Evolutionary conservation across 208 protist species (phyloP), one percentile per base, ranked within the genome.

Genomic region (Trypanosoma mega): DNA sequence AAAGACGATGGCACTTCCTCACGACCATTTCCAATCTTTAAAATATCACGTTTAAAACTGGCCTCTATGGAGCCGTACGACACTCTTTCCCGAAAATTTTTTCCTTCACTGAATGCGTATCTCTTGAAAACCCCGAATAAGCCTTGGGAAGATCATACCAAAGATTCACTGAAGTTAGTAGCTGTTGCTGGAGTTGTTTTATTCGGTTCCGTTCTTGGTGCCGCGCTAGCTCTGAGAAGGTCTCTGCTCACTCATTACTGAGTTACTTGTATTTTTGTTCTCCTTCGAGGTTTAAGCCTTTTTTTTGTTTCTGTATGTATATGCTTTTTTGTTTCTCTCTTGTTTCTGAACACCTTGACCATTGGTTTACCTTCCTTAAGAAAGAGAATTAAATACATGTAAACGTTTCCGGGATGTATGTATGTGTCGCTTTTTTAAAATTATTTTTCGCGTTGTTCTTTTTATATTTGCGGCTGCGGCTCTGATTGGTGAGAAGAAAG

Each of bases 21-120:
- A 51, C 7, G n/a, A 18, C 8, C 41, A 3, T n/a, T 52, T 59
- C 61, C 68, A 21, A 47, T 71, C 21, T 67, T 82, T 50, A 82
- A 82, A 61, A 63, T 27, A 33, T 58, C 41, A 20, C 43, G 57
- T 26, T 46, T 77, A 21, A 36, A 53, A 11, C 65, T 68, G 23
- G 29, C 62, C 7, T 53, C 30, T 41, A 27, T 82, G 61, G 56
- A 56, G 18, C 70, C 75, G 39, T 70, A 59, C 37, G 65, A 82
- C 55, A 30, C 55, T 3, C 30, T 71, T 31, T 77, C 65, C 44
- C n/a, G 18, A 7, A 54, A 34, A 12, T 52, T 70, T 56, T 82
- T 76, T 50, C 75, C 75, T 23, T 11, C 61, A 3, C 36, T 82
- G 43, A 80, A 80, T 48, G 36, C 27, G 21, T 20, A 27, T 27